Evolutionary conservation across 805 yeast species (phyloP).

Genomic region (Pichia nakasei): DNA sequence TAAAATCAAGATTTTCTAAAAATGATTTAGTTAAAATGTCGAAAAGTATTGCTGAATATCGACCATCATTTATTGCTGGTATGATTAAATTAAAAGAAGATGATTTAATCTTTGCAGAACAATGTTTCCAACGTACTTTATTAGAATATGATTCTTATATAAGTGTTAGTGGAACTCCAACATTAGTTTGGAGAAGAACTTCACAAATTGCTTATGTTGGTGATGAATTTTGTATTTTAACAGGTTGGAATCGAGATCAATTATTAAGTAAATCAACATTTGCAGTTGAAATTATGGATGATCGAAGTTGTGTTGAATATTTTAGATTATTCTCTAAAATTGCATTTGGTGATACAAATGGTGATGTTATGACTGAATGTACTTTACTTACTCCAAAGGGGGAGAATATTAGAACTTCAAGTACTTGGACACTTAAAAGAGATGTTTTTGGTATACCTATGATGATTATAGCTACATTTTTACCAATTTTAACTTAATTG

Average conservation of each 20-base stretch:
- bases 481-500: constrained; percentile 69
- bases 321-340: constrained; percentile 76
- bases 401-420: constrained; percentile 58
- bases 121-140: constrained; percentile 87
- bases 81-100: constrained; percentile 82
- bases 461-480: constrained; percentile 91
- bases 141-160: constrained; percentile 84
- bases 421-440: constrained; percentile 88
- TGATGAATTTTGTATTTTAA: constrained; percentile 82
- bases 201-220: constrained; percentile 94
- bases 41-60: constrained; percentile 76
- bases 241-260: constrained; percentile 81
- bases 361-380: constrained; percentile 84
- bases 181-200: constrained; percentile 90
- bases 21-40: constrained; percentile 66
- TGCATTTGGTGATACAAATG: constrained; percentile 86
- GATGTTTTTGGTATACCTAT: constrained; percentile 96
- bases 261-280: constrained; percentile 60
- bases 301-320: constrained; percentile 76
- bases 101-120: constrained; percentile 91
- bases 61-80: constrained; percentile 91
- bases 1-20: constrained; percentile 61
- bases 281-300: constrained; percentile 80
- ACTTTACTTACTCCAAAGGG: constrained; percentile 54
- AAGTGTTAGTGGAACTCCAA: constrained; percentile 82